Conservation (phyloP, 495 filamentous ascomycete genomes). For the Amniculicola lignicola region DNA sequence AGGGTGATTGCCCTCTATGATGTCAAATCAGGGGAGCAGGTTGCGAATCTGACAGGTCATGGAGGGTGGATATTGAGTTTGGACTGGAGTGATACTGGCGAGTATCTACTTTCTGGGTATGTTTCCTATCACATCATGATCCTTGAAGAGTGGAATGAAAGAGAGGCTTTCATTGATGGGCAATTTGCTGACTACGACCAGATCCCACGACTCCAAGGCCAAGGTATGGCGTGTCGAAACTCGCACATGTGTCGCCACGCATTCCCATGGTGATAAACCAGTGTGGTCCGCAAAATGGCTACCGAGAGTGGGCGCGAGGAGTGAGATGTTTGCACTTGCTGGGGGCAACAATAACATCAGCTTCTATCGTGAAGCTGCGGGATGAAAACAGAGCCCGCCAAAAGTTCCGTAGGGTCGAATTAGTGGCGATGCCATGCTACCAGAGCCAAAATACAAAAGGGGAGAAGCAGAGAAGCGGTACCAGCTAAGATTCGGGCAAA, state of each 20-base stretch:
- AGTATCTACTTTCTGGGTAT: slow-evolving; percentile 83
- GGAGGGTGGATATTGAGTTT: slow-evolving; percentile 82
- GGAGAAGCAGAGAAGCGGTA: too few species aligned
- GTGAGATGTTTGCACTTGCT: slow-evolving; percentile 82
- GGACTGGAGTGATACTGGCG: slow-evolving; percentile 91
- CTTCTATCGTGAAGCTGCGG: slow-evolving; percentile 82
- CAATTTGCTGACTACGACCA: slow-evolving; percentile 29
- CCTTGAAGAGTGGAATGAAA: too few species aligned
- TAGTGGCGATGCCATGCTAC: too few species aligned
- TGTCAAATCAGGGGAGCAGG: slow-evolving; percentile 84
- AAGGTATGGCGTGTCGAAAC: slow-evolving; percentile 91
- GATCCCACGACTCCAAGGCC: slow-evolving; percentile 83
- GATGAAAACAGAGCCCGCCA: slow-evolving; percentile 20
- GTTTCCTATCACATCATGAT: slow-evolving; percentile 30
- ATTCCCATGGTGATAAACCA: slow-evolving; percentile 81
- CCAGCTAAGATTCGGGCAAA: too few species aligned
- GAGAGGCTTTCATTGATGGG: too few species aligned
- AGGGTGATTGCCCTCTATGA: slow-evolving; percentile 88
- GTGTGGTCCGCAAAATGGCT: slow-evolving; percentile 89
- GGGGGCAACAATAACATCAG: slow-evolving; percentile 76
- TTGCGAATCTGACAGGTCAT: slow-evolving; percentile 77
- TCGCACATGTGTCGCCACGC: slow-evolving; percentile 83
- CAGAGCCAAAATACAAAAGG: too few species aligned
- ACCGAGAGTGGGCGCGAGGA: slow-evolving; percentile 63
- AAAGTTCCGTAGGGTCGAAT: too few species aligned